These are phyloP conservation scores for Aspergillus coremiiformis DNA, from an alignment of 495 filamentous ascomycete species.

Conservation along the genomic window DNA sequence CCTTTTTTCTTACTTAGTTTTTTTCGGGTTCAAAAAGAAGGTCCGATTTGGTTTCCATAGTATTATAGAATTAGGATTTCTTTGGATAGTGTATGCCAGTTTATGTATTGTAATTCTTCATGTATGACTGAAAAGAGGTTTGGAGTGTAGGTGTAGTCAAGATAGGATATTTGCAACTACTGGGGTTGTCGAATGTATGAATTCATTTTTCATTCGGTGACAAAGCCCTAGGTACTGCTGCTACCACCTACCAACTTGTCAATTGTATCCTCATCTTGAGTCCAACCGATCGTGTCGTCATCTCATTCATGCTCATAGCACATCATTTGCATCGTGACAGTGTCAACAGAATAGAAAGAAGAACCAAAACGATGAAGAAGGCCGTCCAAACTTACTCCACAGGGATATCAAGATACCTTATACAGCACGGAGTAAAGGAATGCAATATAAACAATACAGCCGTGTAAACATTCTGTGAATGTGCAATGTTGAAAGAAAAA, in stretches of 20 bases:
- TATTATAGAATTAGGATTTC: too few relatives aligned
- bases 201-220: too few relatives aligned
- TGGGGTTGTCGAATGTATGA: too few relatives aligned
- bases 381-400: not conserved
- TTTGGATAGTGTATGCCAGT: too few relatives aligned
- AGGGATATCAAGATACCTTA: conserved; percentile 6
- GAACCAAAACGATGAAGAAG: not conserved
- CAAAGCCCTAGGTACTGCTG: too few relatives aligned
- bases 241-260: not conserved
- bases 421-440: conserved; percentile 5
- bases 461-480: not conserved
- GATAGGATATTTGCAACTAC: too few relatives aligned
- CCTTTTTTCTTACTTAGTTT: not conserved
- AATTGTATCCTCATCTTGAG: not conserved
- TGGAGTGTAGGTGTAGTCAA: too few relatives aligned
- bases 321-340: not conserved
- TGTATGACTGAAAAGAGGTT: too few relatives aligned
- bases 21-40: not conserved
- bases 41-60: too few relatives aligned
- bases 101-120: too few relatives aligned
- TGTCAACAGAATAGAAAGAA: not conserved
- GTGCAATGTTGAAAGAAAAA: not conserved
- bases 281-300: not conserved
- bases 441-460: conserved; percentile 4
- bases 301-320: not conserved